Evolutionary conservation across 1,284 basidiomycete genomes (phyloP), one percentile per base, ranked within the genome.

Genomic region (Rhodotorula sp.): DNA sequence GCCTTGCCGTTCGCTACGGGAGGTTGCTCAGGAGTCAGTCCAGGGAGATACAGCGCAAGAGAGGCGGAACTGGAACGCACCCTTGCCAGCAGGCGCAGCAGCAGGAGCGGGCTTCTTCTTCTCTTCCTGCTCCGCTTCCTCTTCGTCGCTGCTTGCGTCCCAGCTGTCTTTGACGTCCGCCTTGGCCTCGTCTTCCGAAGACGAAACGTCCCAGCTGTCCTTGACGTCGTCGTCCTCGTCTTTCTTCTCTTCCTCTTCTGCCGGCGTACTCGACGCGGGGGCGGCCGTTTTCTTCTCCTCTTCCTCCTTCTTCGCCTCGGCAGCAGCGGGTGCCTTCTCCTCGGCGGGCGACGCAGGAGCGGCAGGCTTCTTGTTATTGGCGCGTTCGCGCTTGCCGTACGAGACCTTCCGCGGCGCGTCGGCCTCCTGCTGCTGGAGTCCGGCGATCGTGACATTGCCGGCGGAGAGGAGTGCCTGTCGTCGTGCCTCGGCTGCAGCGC

Each of bases 391-490:
- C 77, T 85, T 88, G 70, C 88, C 88, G 80, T 95, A 96, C 18
- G 89, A 85, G 37, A 90, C 86, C 79, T 89, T 89, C 82, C 88
- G 91, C 26, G 85, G 80, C 7, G 81, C 84, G 67, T 30, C 61
- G 33, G 84, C 82, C 48, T 83, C 77, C 73, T 86, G 84, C 67
- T 89, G 81, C 42, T 60, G 60, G 54, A 98, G 84, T 69, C 91
- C 96, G 75, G 95, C 94, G 72, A 99, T 89, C 77, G 90, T 89
- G 67, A 93, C 90, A 62, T 79, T 77, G 60, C 94, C 94, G 44
- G 91, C 91, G 30, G 89, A 88, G 62, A 99, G 85, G 68, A 99
- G 86, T 6, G 95, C 95, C 81, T 95, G 88, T 81, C 90, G 91
- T 67, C 95, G 88, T 49, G 92, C 87, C 81, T 98, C 95, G 14